Conservation (phyloP, 2,329 filamentous ascomycete species). For the Pseudohalonectria lignicola region DNA sequence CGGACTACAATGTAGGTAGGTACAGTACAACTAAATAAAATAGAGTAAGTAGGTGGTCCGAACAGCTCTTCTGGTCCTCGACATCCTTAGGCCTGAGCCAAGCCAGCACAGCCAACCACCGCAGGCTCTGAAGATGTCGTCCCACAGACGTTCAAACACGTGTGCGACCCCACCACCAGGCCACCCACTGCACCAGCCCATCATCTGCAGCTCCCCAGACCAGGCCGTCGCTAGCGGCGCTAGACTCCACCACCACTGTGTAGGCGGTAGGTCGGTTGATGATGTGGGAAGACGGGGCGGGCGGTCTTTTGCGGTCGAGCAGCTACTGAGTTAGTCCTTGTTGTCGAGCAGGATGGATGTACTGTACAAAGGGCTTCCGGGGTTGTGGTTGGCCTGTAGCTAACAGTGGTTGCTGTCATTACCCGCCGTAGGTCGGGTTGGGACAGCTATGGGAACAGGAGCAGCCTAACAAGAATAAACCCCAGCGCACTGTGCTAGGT, state of each 20-base stretch:
- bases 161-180: constrained; percentile 9
- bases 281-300: neutral
- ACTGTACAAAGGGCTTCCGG: too few species aligned
- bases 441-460: too few species aligned
- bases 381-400: too few species aligned
- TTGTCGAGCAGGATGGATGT: too few species aligned
- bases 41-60: neutral
- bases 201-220: neutral
- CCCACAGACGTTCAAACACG: constrained; percentile 10
- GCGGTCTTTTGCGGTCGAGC: neutral
- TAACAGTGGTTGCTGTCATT: too few species aligned
- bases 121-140: neutral
- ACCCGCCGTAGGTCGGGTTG: too few species aligned
- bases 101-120: neutral
- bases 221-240: neutral
- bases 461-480: too few species aligned
- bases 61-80: neutral
- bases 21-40: too few species aligned
- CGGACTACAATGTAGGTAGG: neutral
- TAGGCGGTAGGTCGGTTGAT: too few species aligned
- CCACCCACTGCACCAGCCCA: neutral
- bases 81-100: neutral
- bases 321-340: too few species aligned
- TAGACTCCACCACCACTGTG: neutral
- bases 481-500: too few species aligned